Evolutionary conservation across 176 grass and related monocot species (phyloP), one percentile per base, ranked within the genome.

Genomic region (Hordeum marinum): DNA sequence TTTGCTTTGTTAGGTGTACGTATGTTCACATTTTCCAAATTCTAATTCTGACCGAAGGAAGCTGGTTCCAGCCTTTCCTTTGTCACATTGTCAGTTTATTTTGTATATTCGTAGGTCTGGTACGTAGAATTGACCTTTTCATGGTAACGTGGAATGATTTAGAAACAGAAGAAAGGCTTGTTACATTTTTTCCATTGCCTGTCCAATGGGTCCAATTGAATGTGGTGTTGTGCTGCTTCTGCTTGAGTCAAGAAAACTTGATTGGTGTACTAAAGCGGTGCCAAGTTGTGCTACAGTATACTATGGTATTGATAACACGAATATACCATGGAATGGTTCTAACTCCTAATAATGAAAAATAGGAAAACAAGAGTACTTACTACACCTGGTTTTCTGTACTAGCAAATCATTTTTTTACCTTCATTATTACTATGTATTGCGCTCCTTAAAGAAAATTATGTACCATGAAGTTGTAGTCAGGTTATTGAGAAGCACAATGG

Each of bases 21-120:
- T 76, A 54, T 75, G 45, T 75, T 75, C 60, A 80, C 45, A 81
- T 24, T 45, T 89, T 69, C 21, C 7, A 70, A 48, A 61, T 34
- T 80, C 21, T 58, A 76, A 76, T 74, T 24, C 24, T 43, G 40
- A 34, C 64, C 55, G 32, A 67, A 57, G 29, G 65, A 41, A 32
- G 12, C 64, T 32, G 7, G 17, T 79, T 64, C 20, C 81, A 74
- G 24, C 25, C 31, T 79, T 79, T 39, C 34, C 50, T 57, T 57
- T 12, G 25, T 32, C 35, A 50, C 7, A 48, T 74, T 48, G 71
- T 29, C 70, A 40, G 45, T 78, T 74, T 64, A 75, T 85, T 41
- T 84, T 13, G 0, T 79, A 45, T 82, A 73, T 25, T 68, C 3
- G 0, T 26, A 32, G 20, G 7, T 36, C 43, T n/a, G 9, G 8